phyloP scores from a whole-genome alignment of 805 yeast genomes.

The Hanseniaspora opuntiae region DNA sequence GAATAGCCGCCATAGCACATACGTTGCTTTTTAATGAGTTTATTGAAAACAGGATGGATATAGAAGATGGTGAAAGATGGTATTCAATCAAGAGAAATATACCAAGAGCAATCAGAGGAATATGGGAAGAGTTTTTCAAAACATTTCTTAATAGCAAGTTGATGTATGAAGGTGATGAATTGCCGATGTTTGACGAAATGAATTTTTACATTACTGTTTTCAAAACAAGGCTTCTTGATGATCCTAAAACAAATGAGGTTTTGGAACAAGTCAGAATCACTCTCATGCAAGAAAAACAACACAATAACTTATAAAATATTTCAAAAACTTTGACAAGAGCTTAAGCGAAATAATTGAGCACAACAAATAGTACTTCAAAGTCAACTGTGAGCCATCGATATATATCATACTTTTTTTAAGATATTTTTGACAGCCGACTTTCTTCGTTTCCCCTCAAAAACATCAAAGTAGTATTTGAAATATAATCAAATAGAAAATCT shows the following conservation, averaged over 20 bases:
- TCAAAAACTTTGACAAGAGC: not conserved
- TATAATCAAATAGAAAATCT: too few relatives aligned
- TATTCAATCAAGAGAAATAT: constrained; percentile 55
- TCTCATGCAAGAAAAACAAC: not conserved
- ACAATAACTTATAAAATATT: not conserved
- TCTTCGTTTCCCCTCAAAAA: too few relatives aligned
- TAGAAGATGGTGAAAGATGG: constrained; percentile 22
- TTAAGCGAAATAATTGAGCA: not conserved
- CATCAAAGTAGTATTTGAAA: too few relatives aligned
- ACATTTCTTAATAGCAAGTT: constrained; percentile 46
- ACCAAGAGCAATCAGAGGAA: constrained; percentile 35
- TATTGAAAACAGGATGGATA: constrained; percentile 33
- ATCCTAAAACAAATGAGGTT: not conserved
- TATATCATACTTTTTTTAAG: too few relatives aligned
- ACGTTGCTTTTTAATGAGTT: constrained; percentile 57
- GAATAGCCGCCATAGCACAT: constrained; percentile 63
- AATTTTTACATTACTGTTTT: not conserved
- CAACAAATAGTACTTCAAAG: too few relatives aligned
- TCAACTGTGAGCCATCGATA: too few relatives aligned
- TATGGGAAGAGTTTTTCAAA: constrained; percentile 61
- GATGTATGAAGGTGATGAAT: constrained; percentile 15
- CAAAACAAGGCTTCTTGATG: not conserved
- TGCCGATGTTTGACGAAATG: constrained; percentile 30
- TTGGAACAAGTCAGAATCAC: not conserved
- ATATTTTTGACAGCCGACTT: too few relatives aligned